Evolutionary conservation across 257 asterid species (phyloP), one percentile per base, ranked within the genome.

Genomic region (Verbascum thapsus): DNA sequence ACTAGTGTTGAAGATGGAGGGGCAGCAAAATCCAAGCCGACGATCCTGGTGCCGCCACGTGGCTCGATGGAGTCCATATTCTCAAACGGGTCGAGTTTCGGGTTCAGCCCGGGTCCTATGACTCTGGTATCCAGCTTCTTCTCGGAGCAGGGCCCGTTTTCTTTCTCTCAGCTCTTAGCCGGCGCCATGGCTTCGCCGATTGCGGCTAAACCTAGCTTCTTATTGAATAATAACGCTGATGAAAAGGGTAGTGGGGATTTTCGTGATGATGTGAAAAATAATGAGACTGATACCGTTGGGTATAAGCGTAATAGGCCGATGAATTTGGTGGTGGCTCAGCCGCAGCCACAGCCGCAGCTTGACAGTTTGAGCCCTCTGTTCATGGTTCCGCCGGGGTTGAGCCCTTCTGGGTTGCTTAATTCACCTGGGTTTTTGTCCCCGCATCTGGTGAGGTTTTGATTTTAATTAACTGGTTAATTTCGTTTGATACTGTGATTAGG

Each of bases 381-480:
- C 58, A 71, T 80, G 83, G 64, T 87, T 30, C 88, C 99, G 22
- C 77, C 90, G 53, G 95, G 92, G 11, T 61, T 88, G 37, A 90
- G 81, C 57, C 95, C 98, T 73, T 82, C 96, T 20, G 90, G 88
- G 6, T 72, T 87, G 75, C 95, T 90, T 30, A 85, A 85, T 53
- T 94, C 99, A 1, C 97, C 99, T 1, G 95, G 86, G 3, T 82
- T 92, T 62, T 75, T 90, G 49, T 83, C 96, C 20, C 97, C 99
- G 9, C 94, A 90, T 76, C 91, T 81, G 91, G 99, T 90, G 26
- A 43, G 12, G 10, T 49, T 57, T 47, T 6, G 7, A 44, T 74
- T 16, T 23, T 0, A 6, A 15, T 41, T 20, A 5, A 32, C n/a
- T 22, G 4, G 16, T 35, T 17, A 8, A 30, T 43, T 37, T n/a